phyloP scores from a whole-genome alignment of 495 filamentous ascomycete species.

The Lophiotrema nucula region DNA sequence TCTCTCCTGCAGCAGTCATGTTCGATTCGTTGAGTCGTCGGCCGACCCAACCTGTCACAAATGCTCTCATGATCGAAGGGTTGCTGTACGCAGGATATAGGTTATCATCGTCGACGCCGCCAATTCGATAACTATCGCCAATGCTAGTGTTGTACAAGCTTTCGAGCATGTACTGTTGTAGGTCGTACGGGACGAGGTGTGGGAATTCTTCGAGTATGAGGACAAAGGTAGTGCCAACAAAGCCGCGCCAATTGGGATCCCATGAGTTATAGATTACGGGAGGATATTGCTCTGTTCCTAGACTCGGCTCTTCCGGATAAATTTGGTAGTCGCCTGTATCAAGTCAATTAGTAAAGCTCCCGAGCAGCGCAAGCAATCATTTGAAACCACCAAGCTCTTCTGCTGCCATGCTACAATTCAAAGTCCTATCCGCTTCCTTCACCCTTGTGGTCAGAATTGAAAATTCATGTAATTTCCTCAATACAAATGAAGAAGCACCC shows the following conservation, averaged over 20 bases:
- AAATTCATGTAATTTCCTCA: no score
- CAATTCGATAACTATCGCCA: slow-evolving; percentile 23
- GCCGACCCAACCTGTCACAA: slow-evolving; percentile 16
- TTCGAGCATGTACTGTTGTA: slow-evolving; percentile 9
- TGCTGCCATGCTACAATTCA: no score
- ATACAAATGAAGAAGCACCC: background rate
- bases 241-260: slow-evolving; percentile 25
- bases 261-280: slow-evolving; percentile 23
- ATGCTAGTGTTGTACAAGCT: slow-evolving; percentile 23
- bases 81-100: slow-evolving; percentile 26
- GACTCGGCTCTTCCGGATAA: slow-evolving; percentile 21
- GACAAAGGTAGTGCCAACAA: slow-evolving; percentile 18
- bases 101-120: slow-evolving; percentile 18
- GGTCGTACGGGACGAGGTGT: slow-evolving; percentile 10
- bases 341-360: no score
- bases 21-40: slow-evolving; percentile 16
- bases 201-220: slow-evolving; percentile 24
- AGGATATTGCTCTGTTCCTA: slow-evolving; percentile 17
- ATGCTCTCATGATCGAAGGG: slow-evolving; percentile 21
- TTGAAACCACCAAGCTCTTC: background rate
- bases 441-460: no score
- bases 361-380: no score
- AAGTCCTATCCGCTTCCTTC: no score
- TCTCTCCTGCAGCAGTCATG: slow-evolving; percentile 17
- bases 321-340: slow-evolving; percentile 27